Base-by-base conservation (phyloP, 495 filamentous ascomycete genomes). In the Oidiodendron maius region DNA sequence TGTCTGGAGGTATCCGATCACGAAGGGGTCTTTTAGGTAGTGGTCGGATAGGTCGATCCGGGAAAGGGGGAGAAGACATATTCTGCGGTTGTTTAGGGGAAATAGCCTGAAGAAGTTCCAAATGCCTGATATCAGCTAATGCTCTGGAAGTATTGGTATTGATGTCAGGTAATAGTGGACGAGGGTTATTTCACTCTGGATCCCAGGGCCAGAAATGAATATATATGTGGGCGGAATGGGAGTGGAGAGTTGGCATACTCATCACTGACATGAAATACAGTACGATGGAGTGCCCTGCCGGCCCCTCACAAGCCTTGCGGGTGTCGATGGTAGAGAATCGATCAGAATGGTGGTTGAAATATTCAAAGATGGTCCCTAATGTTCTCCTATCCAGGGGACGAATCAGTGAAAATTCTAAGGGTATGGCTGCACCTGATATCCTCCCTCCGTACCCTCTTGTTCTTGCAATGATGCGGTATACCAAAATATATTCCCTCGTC, bases 11-110 rank as follows among this genome's bases (percentile, higher is more conserved):
- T 20, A 99, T 72, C 32, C 89, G 82, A 52, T 90, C 89, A 40
- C 89, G 85, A 16, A 97, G 72, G 47, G 84, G 82, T 51, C 88
- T 81, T 68, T 86, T 93, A 25, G 94, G 94, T 45, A 99, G 75
- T 40, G 94, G 94, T 34, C 90, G 87, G 61, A 99, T 97, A 48
- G 90, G 84, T 57, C 94, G 81, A 58, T 94, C 86, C 53, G 88
- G 87, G 61, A 87, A 93, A 25, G 82, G 72, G 57, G 84, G 75
- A 64, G 83, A 80, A 64, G 83, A 80, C 75, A 80, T 78, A 35
- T 57, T 56, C 50, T 53, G 41, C 53, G 50, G 52, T 43, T 49
- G 55, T 57, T 59, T 52, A 20, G 58, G 51, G n/a, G 12, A 47
- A 51, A 36, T 52, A 64, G 30, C 57, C 58, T 57, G 45, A 36